Evolutionary conservation across 257 asterid species (phyloP), one percentile per base, ranked within the genome.

Genomic region (Catharanthus roseus): DNA sequence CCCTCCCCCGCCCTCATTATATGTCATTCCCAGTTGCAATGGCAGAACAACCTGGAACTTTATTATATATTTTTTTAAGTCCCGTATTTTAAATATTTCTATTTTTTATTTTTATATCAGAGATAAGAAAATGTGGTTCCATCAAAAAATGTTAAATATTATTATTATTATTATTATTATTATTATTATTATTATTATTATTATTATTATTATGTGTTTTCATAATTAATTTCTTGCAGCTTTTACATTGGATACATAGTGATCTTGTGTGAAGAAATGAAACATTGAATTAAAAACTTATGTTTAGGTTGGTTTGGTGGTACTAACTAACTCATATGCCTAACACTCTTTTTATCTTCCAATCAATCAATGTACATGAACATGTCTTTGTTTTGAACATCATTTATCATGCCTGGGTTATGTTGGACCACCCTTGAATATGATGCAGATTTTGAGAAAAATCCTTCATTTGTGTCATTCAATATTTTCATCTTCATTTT

Each of bases 31-130:
- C 12, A 23, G 24, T 58, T 39, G n/a, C n/a, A n/a, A n/a, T n/a
- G 77, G 31, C 50, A 45, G 70, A 55, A 60, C 31, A 61, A 36
- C 73, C 69, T 72, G 70, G 71, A 72, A 10, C 33, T 72, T 18
- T n/a, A 49, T 38, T 38, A 7, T 3, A 38, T 49, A 72, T 23
- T 15, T 53, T 34, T 29, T 42, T 58, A 19, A 38, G 34, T 33
- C 42, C 21, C 33, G 19, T 60, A 12, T 16, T 6, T 16, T 13
- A 29, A 31, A 45, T n/a, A n/a, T n/a, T n/a, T n/a, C 38, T 60
- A 13, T 18, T 19, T 8, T 29, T 61, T 61, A 16, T 23, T 55
- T 10, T 1, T 55, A 0, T 10, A 29, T 18, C 5, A 60, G 26
- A n/a, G 5, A 16, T 57, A 13, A 49, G 44, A 16, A 49, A 50